Evolutionary conservation across 1,139 yeast species (phyloP), one percentile per base, ranked within the genome.

Genomic region (Candida sanyaensis): DNA sequence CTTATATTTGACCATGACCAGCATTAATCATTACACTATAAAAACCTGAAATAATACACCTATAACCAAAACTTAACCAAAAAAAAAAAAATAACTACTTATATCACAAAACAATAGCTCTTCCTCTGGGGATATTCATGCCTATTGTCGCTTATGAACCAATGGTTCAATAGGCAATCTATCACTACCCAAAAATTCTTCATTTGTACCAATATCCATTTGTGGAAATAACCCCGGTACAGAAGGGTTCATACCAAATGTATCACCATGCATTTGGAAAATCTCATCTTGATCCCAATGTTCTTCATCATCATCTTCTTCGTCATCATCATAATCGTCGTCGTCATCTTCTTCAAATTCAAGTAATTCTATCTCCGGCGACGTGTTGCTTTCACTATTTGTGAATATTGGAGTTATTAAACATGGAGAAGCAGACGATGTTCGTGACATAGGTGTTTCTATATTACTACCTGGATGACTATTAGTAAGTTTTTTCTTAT

Each of bases 161-260:
- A 59, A 6, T 75, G 77, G 43, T 60, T 62, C 37, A 26, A 69
- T 55, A 1, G 76, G 75, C 30, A 73, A 55, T 31, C 51, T 51
- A 36, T 66, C 65, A 43, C 66, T 59, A 30, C 49, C 55, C 60
- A 62, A 56, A 49, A 68, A 68, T 52, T 58, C 57, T 10, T 47
- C 49, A n/a, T 50, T 55, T 48, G 62, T 66, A 39, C 54, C 50
- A 13, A 66, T 50, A 30, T 67, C 57, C 74, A 73, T 68, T 17
- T 54, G 52, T 1, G 78, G 78, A 50, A 73, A 73, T 8, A 73
- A 60, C 0, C 74, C 76, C 0, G 77, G 77, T 1, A 56, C 70
- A 9, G 61, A 49, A 7, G 63, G 64, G 41, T 65, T 63, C 5
- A 17, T 30, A 28, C 44, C 37, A 5, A 49, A 63, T 41, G 63